These are phyloP conservation scores for Ballota nigra DNA, from an alignment of 257 asterid genomes.

Conservation along the genomic window DNA sequence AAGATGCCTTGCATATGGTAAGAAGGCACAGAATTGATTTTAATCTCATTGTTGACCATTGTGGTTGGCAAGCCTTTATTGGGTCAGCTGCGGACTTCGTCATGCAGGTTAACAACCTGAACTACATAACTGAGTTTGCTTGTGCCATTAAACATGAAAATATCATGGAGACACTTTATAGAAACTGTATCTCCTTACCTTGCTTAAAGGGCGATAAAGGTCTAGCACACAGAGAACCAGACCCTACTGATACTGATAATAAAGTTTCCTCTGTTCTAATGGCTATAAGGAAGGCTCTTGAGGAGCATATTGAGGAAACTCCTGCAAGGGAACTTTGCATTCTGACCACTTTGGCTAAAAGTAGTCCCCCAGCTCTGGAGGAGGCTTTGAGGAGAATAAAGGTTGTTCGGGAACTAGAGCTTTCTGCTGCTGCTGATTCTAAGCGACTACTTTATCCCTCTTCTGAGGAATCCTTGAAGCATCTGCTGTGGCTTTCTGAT, in stretches of 20 bases:
- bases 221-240: slow-evolving; percentile 32
- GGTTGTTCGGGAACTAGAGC: slow-evolving; percentile 76
- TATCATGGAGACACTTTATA: slow-evolving; percentile 74
- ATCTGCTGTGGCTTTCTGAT: slow-evolving; percentile 87
- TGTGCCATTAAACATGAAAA: slow-evolving; percentile 77
- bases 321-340: slow-evolving; percentile 93
- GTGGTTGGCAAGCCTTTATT: slow-evolving; percentile 80
- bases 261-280: slow-evolving; percentile 58
- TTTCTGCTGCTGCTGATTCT: slow-evolving; percentile 55
- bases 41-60: slow-evolving; percentile 79
- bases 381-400: slow-evolving; percentile 85
- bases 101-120: slow-evolving; percentile 71
- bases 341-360: slow-evolving; percentile 87
- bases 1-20: slow-evolving; percentile 81
- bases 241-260: slow-evolving; percentile 36
- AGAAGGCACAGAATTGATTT: slow-evolving; percentile 95
- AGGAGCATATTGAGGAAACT: slow-evolving; percentile 62
- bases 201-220: slow-evolving; percentile 30
- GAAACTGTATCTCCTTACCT: slow-evolving; percentile 42
- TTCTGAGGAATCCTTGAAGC: slow-evolving; percentile 94
- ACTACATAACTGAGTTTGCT: slow-evolving; percentile 80
- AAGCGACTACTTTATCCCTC: slow-evolving; percentile 55
- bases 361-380: slow-evolving; percentile 83
- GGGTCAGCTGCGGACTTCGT: slow-evolving; percentile 73
- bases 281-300: slow-evolving; percentile 80